Evolutionary conservation across 345 rosid genomes (phyloP).

Genomic region (Brassica cretica): DNA sequence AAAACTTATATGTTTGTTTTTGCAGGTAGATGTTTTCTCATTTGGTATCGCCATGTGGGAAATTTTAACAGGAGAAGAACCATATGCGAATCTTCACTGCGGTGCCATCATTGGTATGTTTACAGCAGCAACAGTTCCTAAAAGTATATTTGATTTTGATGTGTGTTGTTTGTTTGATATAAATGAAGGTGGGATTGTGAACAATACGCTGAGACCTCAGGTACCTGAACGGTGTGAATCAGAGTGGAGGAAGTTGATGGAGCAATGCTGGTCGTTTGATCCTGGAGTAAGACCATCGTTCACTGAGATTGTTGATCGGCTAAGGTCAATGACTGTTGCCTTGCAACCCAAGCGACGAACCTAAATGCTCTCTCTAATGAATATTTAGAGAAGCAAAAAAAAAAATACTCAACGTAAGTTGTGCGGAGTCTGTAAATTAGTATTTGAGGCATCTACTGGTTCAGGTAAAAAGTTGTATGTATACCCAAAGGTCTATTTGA

Average conservation of each 20-base stretch:
- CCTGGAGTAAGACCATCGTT: slow-evolving; percentile 69
- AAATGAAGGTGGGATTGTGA: slow-evolving; percentile 66
- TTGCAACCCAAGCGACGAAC: slow-evolving; percentile 54
- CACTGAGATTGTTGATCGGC: slow-evolving; percentile 30
- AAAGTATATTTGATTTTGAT: neutral
- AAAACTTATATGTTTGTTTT: neutral
- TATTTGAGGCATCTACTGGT: slow-evolving; percentile 12
- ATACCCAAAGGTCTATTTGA: neutral
- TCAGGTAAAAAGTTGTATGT: slow-evolving; percentile 23
- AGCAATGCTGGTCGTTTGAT: slow-evolving; percentile 83
- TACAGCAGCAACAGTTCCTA: neutral
- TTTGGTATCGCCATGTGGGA: slow-evolving; percentile 2
- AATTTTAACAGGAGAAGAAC: neutral
- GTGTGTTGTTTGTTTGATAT: neutral
- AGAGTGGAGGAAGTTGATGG: slow-evolving; percentile 79
- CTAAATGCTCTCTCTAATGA: slow-evolving; percentile 3
- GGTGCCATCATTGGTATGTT: neutral
- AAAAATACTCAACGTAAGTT: neutral
- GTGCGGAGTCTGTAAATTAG: slow-evolving; percentile 32
- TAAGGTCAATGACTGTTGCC: slow-evolving; percentile 43
- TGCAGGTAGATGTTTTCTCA: neutral
- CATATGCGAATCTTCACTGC: neutral
- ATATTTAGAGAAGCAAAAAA: neutral
- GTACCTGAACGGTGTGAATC: slow-evolving; percentile 60
- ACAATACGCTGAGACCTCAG: slow-evolving; percentile 63